Conservation (phyloP, 805 yeast genomes). For the Vanderwaltozyma verrucispora region DNA sequence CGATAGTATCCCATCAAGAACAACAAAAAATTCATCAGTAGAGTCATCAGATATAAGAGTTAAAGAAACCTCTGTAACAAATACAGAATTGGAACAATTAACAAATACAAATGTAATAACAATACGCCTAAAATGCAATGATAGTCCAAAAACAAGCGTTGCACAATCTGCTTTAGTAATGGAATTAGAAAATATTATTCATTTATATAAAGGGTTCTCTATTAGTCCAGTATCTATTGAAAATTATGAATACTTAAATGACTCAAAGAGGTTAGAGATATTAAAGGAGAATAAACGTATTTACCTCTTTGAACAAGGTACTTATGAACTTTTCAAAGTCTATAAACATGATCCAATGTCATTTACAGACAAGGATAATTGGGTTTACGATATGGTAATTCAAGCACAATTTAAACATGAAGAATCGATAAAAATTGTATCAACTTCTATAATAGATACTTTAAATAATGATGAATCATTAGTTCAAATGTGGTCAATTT, state of each 20-base stretch:
- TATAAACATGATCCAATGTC: neutral
- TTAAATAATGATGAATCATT: neutral
- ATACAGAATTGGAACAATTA: constrained; percentile 18
- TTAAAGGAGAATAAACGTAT: constrained; percentile 14
- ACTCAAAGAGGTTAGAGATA: constrained; percentile 13
- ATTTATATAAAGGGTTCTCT: constrained; percentile 10
- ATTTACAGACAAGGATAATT: constrained; percentile 2
- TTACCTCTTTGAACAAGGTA: constrained; percentile 20
- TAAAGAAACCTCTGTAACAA: neutral
- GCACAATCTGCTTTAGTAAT: neutral
- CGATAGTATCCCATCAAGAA: neutral
- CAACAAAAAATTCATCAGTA: neutral
- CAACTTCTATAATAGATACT: neutral
- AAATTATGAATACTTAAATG: constrained; percentile 22
- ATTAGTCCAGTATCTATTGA: constrained; percentile 19
- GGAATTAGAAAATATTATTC: constrained; percentile 3
- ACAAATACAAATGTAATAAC: constrained; percentile 22
- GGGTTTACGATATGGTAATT: constrained; percentile 19
- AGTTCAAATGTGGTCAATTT: constrained; percentile 20
- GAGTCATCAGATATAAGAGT: neutral
- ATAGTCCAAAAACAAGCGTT: neutral
- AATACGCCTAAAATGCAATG: constrained; percentile 17
- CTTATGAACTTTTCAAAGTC: constrained; percentile 11
- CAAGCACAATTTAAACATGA: constrained; percentile 20
- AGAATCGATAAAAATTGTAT: constrained; percentile 6